A percentile compares a stretch with the other conserved stretches of the same genome.
Conservation (phyloP, 345 rosid genomes). For the Nasturtium officinale region DNA sequence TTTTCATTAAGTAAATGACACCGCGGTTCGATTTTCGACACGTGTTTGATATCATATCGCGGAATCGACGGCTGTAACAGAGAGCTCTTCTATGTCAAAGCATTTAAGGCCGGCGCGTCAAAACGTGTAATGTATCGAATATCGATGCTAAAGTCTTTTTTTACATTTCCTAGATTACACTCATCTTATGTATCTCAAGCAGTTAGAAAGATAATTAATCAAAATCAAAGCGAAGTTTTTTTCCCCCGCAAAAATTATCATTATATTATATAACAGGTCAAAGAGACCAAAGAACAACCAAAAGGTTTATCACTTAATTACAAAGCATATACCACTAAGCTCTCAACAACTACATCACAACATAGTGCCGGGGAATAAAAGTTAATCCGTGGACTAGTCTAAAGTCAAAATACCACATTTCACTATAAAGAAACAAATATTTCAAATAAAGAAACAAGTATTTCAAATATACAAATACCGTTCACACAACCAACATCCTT, state of each 20-base stretch:
- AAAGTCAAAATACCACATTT: constrained; percentile 31
- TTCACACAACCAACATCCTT: constrained; percentile 27
- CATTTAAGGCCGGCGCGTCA: background rate
- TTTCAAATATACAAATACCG: constrained; percentile 15
- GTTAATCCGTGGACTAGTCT: constrained; percentile 13
- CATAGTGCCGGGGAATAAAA: constrained; percentile 18
- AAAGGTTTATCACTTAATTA: constrained; percentile 16
- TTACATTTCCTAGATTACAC: background rate
- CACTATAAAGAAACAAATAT: too few relatives aligned
- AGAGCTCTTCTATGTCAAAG: background rate
- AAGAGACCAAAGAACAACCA: too few relatives aligned
- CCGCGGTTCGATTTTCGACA: constrained; percentile 3
- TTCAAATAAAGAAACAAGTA: background rate
- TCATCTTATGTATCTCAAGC: background rate
- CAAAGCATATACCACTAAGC: constrained; percentile 27
- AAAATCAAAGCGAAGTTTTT: constrained; percentile 6
- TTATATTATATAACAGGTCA: too few relatives aligned
- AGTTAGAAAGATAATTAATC: background rate
- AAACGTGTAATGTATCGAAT: background rate
- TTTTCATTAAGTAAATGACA: constrained; percentile 10
- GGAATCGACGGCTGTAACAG: constrained; percentile 20
- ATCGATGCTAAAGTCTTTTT: background rate
- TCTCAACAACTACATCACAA: constrained; percentile 16
- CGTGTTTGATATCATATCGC: background rate
- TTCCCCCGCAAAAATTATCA: too few relatives aligned